Percentiles rank a stretch among this genome's conserved stretches.
Evolutionary conservation across 257 asterid species (phyloP).

Genomic region (Solanum etuberosum): DNA sequence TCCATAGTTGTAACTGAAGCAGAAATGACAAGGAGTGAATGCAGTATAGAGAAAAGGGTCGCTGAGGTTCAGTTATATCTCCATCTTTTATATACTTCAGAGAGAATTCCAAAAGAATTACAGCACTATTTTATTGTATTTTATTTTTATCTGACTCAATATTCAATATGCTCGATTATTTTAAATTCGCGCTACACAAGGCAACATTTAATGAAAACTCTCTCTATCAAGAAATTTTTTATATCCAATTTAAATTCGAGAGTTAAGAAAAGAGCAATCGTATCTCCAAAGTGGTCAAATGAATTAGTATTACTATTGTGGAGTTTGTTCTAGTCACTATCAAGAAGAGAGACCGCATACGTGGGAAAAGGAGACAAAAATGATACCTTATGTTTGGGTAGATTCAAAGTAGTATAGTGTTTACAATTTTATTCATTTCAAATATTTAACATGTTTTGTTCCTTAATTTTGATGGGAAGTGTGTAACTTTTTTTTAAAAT

Average conservation of each 20-base stretch:
- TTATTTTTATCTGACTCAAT: too few relatives aligned
- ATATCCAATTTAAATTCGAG: too few relatives aligned
- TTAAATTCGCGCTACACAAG: too few relatives aligned
- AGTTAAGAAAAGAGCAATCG: too few relatives aligned
- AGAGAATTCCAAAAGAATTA: neutral
- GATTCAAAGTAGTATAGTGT: neutral
- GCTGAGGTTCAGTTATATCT: neutral
- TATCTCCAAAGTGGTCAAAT: too few relatives aligned
- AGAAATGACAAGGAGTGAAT: neutral
- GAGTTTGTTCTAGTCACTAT: neutral
- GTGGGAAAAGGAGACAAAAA: neutral
- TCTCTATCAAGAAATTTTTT: accelerated
- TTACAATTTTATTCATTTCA: too few relatives aligned
- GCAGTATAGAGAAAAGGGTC: neutral
- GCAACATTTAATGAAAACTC: too few relatives aligned
- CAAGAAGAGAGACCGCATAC: neutral
- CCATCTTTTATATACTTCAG: neutral
- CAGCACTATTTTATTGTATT: too few relatives aligned
- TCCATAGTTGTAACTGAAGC: slow-evolving; percentile 24
- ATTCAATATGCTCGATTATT: too few relatives aligned
- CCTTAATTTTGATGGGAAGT: neutral
- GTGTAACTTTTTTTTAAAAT: too few relatives aligned
- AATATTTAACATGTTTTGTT: too few relatives aligned
- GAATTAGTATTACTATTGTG: neutral
- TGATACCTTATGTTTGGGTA: neutral